These are phyloP conservation scores for Novymonas esmeraldas DNA, from an alignment of 208 protist species.

Conservation along the genomic window DNA sequence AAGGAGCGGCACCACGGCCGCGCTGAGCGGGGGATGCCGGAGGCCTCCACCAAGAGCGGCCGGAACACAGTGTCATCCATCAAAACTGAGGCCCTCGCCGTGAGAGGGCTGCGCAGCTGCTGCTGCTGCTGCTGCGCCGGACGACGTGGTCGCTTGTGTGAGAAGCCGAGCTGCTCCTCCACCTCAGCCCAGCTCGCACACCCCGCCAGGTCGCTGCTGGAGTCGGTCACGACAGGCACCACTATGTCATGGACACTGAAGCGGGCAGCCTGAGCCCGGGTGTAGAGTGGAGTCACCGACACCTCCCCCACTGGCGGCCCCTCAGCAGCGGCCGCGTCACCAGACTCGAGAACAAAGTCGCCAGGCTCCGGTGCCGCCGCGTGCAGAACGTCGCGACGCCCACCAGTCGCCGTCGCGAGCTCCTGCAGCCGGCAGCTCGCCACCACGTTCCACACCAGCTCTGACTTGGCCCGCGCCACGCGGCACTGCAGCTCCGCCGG, in stretches of 20 bases:
- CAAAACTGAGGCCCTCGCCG: not conserved
- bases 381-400: conserved; percentile 17
- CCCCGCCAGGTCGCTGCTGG: conserved; percentile 1
- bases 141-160: not conserved
- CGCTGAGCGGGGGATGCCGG: conserved; percentile 31
- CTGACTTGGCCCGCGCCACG: conserved; percentile 34
- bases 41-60: conserved; percentile 28
- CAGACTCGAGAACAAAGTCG: conserved; percentile 55
- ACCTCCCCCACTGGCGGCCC: not conserved
- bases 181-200: conserved; percentile 21
- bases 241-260: conserved; percentile 27
- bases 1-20: conserved; percentile 69
- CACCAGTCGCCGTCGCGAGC: conserved; percentile 22
- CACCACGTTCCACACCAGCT: conserved; percentile 78
- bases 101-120: not conserved
- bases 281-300: conserved; percentile 15
- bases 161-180: conserved; percentile 18
- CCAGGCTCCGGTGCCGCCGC: conserved; percentile 43
- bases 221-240: conserved; percentile 12
- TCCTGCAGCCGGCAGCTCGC: conserved; percentile 66
- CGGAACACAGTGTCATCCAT: conserved; percentile 32
- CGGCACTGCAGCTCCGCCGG: conserved; percentile 33
- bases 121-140: not conserved
- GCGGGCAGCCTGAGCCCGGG: conserved; percentile 13
- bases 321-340: not conserved